Conservation (phyloP, 306 rosid genomes). For the Luffa aegyptiaca region DNA sequence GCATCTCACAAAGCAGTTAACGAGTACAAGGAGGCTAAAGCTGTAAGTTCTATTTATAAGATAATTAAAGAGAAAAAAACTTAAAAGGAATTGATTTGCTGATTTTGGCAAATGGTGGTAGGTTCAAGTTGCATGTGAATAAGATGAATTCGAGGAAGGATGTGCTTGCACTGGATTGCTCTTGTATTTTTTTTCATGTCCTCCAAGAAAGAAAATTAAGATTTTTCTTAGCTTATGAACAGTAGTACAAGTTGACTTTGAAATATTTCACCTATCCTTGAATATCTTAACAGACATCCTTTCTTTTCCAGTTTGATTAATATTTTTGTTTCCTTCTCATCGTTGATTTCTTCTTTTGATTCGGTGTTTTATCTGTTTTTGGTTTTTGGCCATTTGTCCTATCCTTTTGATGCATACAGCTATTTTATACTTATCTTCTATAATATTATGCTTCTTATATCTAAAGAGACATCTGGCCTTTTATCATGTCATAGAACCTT, state of each 20-base stretch:
- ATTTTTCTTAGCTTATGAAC: neutral
- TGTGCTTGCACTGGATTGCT: neutral
- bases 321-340: neutral
- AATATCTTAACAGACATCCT: neutral
- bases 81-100: neutral
- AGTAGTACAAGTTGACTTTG: neutral
- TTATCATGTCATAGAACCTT: neutral
- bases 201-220: neutral
- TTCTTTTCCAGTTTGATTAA: neutral
- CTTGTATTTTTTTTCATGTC: neutral
- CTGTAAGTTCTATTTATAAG: constrained; percentile 31
- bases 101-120: neutral
- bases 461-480: neutral
- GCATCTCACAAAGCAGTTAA: constrained; percentile 79
- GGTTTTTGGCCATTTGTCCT: neutral
- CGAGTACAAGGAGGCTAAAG: constrained; percentile 78
- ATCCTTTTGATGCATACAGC: neutral
- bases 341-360: neutral
- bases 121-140: neutral
- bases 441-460: neutral
- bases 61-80: neutral
- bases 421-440: neutral
- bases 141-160: neutral
- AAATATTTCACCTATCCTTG: neutral
- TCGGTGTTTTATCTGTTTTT: neutral